These are phyloP conservation scores for Saccharomycopsis babjevae DNA, from an alignment of 805 yeast species.

Conservation along the genomic window DNA sequence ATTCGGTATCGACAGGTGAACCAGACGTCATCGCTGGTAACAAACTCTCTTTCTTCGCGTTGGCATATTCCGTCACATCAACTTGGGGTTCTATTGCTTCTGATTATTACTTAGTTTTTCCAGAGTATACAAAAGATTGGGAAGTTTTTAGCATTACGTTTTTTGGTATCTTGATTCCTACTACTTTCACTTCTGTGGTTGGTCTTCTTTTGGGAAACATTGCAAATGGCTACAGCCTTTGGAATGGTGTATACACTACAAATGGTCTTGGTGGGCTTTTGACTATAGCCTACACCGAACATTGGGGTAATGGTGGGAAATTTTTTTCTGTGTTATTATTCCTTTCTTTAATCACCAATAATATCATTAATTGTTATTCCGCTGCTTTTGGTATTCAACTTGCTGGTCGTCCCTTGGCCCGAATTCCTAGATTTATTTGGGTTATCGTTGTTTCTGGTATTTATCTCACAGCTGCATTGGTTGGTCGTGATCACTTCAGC, in stretches of 20 bases:
- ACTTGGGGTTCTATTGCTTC: conserved; percentile 87
- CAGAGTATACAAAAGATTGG: conserved; percentile 52
- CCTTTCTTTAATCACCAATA: conserved; percentile 71
- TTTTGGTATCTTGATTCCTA: conserved; percentile 57
- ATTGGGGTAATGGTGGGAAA: conserved; percentile 71
- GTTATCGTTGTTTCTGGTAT: conserved; percentile 51
- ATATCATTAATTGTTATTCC: conserved; percentile 71
- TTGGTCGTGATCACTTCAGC: conserved; percentile 64
- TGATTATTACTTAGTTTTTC: conserved; percentile 75
- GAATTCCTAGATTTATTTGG: conserved; percentile 72
- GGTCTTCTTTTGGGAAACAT: conserved; percentile 63
- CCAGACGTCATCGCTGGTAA: conserved; percentile 46
- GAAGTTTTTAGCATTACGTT: conserved; percentile 53
- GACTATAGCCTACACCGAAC: conserved; percentile 50
- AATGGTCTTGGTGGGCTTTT: conserved; percentile 73
- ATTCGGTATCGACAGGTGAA: conserved; percentile 27
- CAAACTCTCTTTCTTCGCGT: conserved; percentile 60
- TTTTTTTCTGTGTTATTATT: conserved; percentile 60
- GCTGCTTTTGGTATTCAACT: conserved; percentile 74
- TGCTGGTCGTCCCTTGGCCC: conserved; percentile 41
- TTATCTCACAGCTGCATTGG: conserved; percentile 62
- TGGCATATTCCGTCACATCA: conserved; percentile 67
- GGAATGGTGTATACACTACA: conserved; percentile 44
- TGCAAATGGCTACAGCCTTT: conserved; percentile 43
- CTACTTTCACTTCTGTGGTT: conserved; percentile 64